Evolutionary conservation across 768 basidiomycete genomes (phyloP).

Genomic region (Lactarius vividus): DNA sequence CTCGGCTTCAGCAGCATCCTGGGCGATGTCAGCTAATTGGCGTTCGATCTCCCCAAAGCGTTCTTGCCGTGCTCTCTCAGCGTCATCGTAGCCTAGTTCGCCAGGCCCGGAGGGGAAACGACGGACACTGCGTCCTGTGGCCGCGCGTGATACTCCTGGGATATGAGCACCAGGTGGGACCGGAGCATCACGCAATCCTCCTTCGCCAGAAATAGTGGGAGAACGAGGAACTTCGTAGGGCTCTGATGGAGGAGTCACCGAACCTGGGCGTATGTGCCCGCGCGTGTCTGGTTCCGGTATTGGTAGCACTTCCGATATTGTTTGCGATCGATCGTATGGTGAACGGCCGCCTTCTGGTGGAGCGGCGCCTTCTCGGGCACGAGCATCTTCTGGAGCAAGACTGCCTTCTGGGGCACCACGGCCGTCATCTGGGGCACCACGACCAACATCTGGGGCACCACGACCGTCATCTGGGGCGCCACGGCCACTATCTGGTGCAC

Average conservation of each 20-base stretch:
- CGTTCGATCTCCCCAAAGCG: conserved; percentile 56
- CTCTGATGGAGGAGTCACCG: conserved; percentile 7
- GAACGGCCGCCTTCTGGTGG: neutral
- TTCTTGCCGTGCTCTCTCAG: conserved; percentile 46
- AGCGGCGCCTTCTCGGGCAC: neutral
- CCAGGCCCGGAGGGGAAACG: conserved; percentile 31
- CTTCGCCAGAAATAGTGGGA: neutral
- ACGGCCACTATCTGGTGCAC: neutral
- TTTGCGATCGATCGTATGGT: neutral
- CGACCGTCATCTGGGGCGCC: neutral
- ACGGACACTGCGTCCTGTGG: conserved; percentile 5
- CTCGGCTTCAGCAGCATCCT: conserved; percentile 57
- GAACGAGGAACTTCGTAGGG: conserved; percentile 13
- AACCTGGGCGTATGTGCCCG: conserved; percentile 6
- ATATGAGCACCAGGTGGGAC: neutral
- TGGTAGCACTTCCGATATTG: conserved; percentile 3
- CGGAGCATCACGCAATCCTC: neutral
- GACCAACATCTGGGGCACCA: neutral
- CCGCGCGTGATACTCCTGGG: conserved; percentile 5
- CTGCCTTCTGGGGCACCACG: too few relatives aligned
- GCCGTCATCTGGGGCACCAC: neutral
- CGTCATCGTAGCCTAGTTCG: conserved; percentile 42
- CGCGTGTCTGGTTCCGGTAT: conserved; percentile 17
- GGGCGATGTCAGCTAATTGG: conserved; percentile 47
- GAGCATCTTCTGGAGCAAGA: neutral